Conservation (phyloP, 2,329 filamentous ascomycete species). For the Aureobasidium zeae region DNA sequence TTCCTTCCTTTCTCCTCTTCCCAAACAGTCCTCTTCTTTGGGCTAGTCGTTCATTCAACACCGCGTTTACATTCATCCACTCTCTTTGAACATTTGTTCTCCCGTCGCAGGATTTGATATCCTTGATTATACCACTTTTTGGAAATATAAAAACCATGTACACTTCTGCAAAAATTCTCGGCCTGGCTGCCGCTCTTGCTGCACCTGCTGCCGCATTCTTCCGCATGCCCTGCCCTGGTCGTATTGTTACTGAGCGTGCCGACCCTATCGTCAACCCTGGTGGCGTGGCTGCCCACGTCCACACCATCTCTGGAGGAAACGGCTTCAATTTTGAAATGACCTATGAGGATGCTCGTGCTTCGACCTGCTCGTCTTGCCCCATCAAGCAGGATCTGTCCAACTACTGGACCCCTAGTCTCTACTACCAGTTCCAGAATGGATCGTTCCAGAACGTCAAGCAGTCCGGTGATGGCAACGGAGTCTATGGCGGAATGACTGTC, state of each 20-base stretch:
- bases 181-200: slow-evolving; percentile 21
- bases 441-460: slow-evolving; percentile 52
- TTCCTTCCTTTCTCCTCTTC: slow-evolving; percentile 13
- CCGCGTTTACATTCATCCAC: slow-evolving; percentile 4
- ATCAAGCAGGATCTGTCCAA: slow-evolving; percentile 61
- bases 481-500: slow-evolving; percentile 54
- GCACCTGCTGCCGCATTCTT: slow-evolving; percentile 54
- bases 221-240: slow-evolving; percentile 57
- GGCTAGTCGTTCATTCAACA: slow-evolving; percentile 12
- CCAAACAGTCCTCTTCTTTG: slow-evolving; percentile 9
- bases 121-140: slow-evolving; percentile 5
- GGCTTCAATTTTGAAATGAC: slow-evolving; percentile 55
- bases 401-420: slow-evolving; percentile 67
- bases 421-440: slow-evolving; percentile 54
- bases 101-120: slow-evolving; percentile 15
- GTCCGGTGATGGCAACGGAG: slow-evolving; percentile 38
- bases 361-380: slow-evolving; percentile 61
- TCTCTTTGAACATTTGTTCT: slow-evolving; percentile 5
- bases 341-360: slow-evolving; percentile 50
- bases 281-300: slow-evolving; percentile 51
- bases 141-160: neutral
- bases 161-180: slow-evolving; percentile 17
- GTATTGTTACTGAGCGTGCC: slow-evolving; percentile 50
- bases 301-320: slow-evolving; percentile 61
- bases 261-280: slow-evolving; percentile 63